These are phyloP conservation scores for Myriosclerotinia scirpicola DNA, from an alignment of 2,329 filamentous ascomycete species.

Conservation along the genomic window DNA sequence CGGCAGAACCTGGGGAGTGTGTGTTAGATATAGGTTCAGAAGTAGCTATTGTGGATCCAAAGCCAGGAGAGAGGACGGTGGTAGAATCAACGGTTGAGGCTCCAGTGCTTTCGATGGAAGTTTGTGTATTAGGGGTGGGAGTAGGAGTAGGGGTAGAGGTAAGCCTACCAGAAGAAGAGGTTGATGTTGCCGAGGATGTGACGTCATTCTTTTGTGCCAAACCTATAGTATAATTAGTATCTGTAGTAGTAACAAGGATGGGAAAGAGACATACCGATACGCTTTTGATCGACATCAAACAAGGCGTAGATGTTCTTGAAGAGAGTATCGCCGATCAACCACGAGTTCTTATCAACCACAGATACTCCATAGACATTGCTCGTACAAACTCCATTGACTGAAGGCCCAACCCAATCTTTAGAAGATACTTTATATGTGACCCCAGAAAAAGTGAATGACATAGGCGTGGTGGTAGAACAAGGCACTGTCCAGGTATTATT, in stretches of 20 bases:
- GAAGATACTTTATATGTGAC: conserved; percentile 64
- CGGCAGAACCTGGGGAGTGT: conserved; percentile 3
- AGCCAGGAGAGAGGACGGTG: background rate
- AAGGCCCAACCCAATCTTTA: conserved; percentile 66
- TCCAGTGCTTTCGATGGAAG: conserved; percentile 2
- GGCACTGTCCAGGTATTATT: conserved; percentile 69
- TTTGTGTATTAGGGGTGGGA: background rate
- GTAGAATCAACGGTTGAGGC: background rate
- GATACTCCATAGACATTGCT: conserved; percentile 75
- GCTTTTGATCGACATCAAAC: conserved; percentile 71
- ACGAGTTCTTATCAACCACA: conserved; percentile 57
- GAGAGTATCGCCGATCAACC: conserved; percentile 84
- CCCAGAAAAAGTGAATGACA: conserved; percentile 69
- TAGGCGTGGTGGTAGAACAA: conserved; percentile 60
- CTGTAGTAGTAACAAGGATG: background rate
- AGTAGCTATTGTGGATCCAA: conserved; percentile 12
- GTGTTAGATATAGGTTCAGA: conserved; percentile 7
- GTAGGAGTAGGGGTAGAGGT: conserved; percentile 20
- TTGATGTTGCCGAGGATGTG: conserved; percentile 11
- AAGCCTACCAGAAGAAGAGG: conserved; percentile 26
- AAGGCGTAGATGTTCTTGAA: conserved; percentile 87
- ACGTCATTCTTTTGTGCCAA: conserved; percentile 18
- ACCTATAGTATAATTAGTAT: conserved; percentile 12
- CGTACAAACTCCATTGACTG: conserved; percentile 49
- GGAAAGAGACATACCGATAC: conserved; percentile 54